These are phyloP conservation scores for Tricholoma saponaceum DNA, from an alignment of 768 basidiomycete genomes.

Conservation along the genomic window DNA sequence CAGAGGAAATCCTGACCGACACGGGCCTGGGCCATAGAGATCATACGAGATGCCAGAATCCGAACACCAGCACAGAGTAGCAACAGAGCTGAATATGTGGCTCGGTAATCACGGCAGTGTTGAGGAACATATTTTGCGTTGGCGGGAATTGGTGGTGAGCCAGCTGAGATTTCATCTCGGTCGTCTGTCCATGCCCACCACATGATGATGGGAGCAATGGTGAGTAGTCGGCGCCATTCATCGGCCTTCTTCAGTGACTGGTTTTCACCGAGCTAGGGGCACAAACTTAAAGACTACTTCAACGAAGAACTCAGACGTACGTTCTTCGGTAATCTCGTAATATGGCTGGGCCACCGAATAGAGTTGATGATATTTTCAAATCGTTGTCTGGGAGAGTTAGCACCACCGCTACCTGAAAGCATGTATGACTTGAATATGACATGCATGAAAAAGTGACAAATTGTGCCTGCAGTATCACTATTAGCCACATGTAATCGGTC, in stretches of 20 bases:
- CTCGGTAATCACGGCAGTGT: constrained; percentile 10
- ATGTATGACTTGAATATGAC: constrained; percentile 21
- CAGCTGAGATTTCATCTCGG: constrained; percentile 15
- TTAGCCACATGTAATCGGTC: too few relatives aligned
- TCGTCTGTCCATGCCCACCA: constrained; percentile 23
- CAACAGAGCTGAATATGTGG: constrained; percentile 12
- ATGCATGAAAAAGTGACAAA: constrained; percentile 17
- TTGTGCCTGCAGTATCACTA: too few relatives aligned
- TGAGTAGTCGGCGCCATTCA: constrained; percentile 24
- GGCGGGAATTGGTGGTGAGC: constrained; percentile 12
- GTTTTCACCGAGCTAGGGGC: constrained; percentile 25
- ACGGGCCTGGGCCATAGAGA: constrained; percentile 19
- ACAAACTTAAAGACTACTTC: too few relatives aligned
- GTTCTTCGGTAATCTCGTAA: constrained; percentile 28
- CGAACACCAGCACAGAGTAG: constrained; percentile 16
- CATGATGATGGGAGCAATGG: constrained; percentile 21
- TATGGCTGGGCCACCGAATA: constrained; percentile 25
- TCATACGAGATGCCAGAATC: constrained; percentile 13
- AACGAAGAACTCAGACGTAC: constrained; percentile 20
- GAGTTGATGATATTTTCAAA: constrained; percentile 23
- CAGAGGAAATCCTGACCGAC: constrained; percentile 18
- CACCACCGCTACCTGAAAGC: constrained; percentile 19
- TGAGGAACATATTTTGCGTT: constrained; percentile 10
- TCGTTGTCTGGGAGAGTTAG: constrained; percentile 13
- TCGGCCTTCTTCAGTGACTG: constrained; percentile 30